phyloP scores from a whole-genome alignment of 2,329 filamentous ascomycete species.

The Triangularia verruculosa region DNA sequence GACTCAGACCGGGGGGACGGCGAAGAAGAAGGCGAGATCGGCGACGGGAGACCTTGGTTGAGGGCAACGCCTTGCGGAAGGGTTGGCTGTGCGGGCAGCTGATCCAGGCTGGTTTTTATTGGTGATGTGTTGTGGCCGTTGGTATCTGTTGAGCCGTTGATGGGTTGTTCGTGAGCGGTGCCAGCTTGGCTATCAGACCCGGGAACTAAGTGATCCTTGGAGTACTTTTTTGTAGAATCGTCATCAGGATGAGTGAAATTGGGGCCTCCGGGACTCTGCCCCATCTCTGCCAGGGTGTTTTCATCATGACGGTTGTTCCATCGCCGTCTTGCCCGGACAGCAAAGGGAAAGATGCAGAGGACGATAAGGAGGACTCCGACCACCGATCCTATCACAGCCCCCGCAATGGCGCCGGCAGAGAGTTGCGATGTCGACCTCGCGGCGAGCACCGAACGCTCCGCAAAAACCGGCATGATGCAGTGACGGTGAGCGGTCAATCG shows the following conservation, averaged over 20 bases:
- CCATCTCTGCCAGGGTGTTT: constrained; percentile 31
- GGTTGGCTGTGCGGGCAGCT: constrained; percentile 17
- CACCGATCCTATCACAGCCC: constrained; percentile 34
- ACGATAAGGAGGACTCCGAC: constrained; percentile 32
- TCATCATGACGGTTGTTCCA: constrained; percentile 27
- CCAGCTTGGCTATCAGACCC: constrained; percentile 8
- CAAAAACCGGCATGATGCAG: constrained; percentile 2
- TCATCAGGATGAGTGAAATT: constrained; percentile 19
- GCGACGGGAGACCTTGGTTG: constrained; percentile 27
- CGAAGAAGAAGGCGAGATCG: constrained; percentile 24
- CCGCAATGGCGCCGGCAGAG: constrained; percentile 35
- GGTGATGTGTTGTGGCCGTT: constrained; percentile 14
- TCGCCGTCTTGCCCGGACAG: constrained; percentile 32
- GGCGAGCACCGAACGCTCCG: constrained; percentile 24
- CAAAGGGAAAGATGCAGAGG: constrained; percentile 34
- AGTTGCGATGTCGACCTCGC: constrained; percentile 25
- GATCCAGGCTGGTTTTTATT: constrained; percentile 2
- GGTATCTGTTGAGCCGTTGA: neutral
- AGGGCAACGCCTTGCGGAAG: constrained; percentile 19
- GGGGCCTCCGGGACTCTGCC: constrained; percentile 30
- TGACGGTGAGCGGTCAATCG: constrained; percentile 2
- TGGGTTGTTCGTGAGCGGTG: constrained; percentile 6
- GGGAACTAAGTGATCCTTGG: constrained; percentile 17
- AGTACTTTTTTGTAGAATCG: constrained; percentile 25
- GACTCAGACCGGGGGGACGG: constrained; percentile 19